Conservation (phyloP, 371 early-diverging fungal species). For the Enterocytospora artemiae region DNA sequence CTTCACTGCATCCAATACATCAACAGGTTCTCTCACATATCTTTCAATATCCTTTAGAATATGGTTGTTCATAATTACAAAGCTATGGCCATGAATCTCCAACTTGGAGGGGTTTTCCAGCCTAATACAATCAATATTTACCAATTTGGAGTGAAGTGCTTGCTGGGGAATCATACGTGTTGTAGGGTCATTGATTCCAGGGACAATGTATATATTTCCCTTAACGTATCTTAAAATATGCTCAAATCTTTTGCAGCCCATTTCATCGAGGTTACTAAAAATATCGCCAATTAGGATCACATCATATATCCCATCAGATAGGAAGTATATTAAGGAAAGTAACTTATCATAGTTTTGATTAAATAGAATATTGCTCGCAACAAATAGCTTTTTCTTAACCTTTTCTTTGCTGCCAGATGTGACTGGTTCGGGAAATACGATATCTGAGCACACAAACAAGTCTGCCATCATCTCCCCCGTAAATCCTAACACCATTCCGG, state of each 20-base stretch:
- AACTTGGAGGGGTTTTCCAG: constrained; percentile 18
- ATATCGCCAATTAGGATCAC: constrained; percentile 1
- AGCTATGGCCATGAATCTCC: constrained; percentile 1
- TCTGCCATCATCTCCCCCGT: neutral
- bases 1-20: constrained; percentile 15
- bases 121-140: neutral
- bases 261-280: neutral
- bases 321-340: neutral
- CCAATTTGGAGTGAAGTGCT: constrained; percentile 32
- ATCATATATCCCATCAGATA: neutral
- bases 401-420: neutral
- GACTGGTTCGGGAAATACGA: constrained; percentile 5
- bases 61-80: constrained; percentile 4
- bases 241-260: constrained; percentile 3
- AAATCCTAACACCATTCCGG: constrained; percentile 44
- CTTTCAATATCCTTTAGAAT: constrained; percentile 36
- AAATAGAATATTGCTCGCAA: neutral
- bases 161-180: constrained; percentile 16
- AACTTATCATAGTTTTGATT: constrained; percentile 11
- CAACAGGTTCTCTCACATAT: constrained; percentile 10
- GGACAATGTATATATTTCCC: constrained; percentile 19
- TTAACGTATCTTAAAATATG: neutral
- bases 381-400: constrained; percentile 1
- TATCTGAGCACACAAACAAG: constrained; percentile 5
- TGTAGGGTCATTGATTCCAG: constrained; percentile 28